These are phyloP conservation scores for Coelastrella sp. DNA, from an alignment of 139 green algal genomes.

Conservation along the genomic window DNA sequence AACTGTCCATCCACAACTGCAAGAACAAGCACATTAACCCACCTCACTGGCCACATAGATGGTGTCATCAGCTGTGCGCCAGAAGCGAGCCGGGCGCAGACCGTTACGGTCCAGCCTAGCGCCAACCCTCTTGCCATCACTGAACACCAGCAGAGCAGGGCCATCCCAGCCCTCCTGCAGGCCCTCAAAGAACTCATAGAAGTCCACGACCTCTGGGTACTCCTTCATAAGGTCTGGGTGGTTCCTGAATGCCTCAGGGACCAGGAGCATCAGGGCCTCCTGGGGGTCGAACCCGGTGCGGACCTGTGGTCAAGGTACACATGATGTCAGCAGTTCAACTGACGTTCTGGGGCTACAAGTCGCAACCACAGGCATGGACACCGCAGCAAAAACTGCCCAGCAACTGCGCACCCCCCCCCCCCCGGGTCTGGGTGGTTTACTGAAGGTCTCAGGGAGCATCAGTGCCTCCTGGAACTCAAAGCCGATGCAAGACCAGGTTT, in stretches of 20 bases:
- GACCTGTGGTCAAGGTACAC: background rate
- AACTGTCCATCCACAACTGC: too few species aligned
- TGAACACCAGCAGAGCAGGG: conserved; percentile 98
- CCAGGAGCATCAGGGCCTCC: conserved; percentile 97
- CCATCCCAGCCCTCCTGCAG: conserved; percentile 99
- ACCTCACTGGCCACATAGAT: conserved; percentile 98
- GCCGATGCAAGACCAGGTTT: too few species aligned
- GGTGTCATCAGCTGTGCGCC: conserved; percentile 95
- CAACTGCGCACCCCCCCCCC: too few species aligned
- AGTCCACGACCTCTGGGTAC: conserved; percentile 86
- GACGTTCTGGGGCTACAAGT: too few species aligned
- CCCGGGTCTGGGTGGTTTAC: too few species aligned
- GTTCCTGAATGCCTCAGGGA: conserved; percentile 92
- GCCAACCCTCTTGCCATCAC: conserved; percentile 92
- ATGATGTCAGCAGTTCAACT: background rate
- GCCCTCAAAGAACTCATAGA: conserved; percentile 98
- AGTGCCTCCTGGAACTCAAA: background rate
- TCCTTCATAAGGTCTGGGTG: conserved; percentile 91
- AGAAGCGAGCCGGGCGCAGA: conserved; percentile 97
- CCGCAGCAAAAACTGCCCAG: too few species aligned
- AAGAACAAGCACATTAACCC: background rate
- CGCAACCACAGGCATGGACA: too few species aligned
- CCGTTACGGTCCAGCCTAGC: conserved; percentile 98
- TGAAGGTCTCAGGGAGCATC: background rate
- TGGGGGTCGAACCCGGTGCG: conserved; percentile 79